Evolutionary conservation across 805 yeast species (phyloP), one percentile per base, ranked within the genome.

Genomic region (Starmerella khaoyaiensis): DNA sequence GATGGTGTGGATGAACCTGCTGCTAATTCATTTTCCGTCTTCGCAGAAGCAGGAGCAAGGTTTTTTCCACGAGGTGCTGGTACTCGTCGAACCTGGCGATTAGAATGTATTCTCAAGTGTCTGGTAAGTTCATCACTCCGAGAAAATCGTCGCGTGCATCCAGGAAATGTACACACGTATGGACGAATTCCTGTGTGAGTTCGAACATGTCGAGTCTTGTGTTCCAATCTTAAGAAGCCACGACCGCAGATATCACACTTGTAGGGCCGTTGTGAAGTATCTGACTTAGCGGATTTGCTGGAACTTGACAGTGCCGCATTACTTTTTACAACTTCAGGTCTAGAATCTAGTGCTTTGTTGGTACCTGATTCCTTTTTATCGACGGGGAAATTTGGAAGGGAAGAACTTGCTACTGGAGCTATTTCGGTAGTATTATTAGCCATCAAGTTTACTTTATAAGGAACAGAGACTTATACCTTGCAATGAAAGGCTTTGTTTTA

Each of bases 181-280:
- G 94, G 94, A 56, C 82, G 80, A 56, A 83, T 94, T 33, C 95
- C 95, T 0, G 95, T 83, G 60, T 83, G 94, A 8, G 94, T 83
- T 40, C 94, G 66, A 48, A 84, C 78, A 56, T 83, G 95, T 48
- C 95, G 69, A 10, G 93, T 83, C 55, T 81, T 93, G 57, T 83
- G 95, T 57, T 83, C 95, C 33, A 83, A 63, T 43, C 94, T 68
- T 57, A 81, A 87, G 56, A 83, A 83, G 8, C 93, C 82, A 61
- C 82, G 80, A 35, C 72, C 75, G 58, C 95, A 83, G 50, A 79
- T 65, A 16, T 86, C 76, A 53, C 95, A 83, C 50, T 75, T 74
- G 64, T 79, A 84, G 3, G 94, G 95, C 46, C 93, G 53, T 9
- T 65, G 66, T 14, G 59, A 56, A 37, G 59, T 40, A 22, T 45